Percentiles rank a stretch among this genome's conserved stretches.
Evolutionary conservation across 1,284 basidiomycete species (phyloP).

Genomic region (Ustilago sp.): DNA sequence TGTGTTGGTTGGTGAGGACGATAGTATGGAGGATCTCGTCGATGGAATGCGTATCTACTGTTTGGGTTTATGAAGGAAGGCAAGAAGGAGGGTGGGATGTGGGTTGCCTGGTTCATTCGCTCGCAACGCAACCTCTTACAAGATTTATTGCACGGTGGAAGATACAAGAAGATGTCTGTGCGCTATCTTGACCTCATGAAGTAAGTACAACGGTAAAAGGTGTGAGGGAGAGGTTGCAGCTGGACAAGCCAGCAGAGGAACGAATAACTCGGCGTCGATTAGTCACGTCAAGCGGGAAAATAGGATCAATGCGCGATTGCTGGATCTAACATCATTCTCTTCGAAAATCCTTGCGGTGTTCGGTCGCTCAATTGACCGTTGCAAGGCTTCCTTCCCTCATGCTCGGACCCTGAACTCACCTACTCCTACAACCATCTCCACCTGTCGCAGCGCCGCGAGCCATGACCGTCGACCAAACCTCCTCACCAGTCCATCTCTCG

Average conservation of each 20-base stretch:
- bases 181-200: no score
- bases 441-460: not conserved
- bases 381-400: not conserved
- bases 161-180: no score
- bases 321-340: not conserved
- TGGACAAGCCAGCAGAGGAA: not conserved
- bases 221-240: no score
- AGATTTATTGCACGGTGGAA: no score
- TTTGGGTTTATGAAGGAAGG: no score
- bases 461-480: constrained; percentile 18
- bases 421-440: not conserved
- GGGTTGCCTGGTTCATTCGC: not conserved
- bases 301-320: no score
- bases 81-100: no score
- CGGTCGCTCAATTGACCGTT: constrained; percentile 16
- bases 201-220: no score
- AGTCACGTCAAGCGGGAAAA: no score
- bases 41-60: not conserved
- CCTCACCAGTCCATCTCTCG: constrained; percentile 20
- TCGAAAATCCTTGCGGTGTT: not conserved
- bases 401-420: not conserved
- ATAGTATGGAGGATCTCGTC: constrained; percentile 8
- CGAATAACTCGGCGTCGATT: not conserved
- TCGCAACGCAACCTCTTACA: not conserved
- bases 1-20: not conserved